Percentiles rank a stretch among this genome's conserved stretches.
Conservation (phyloP, 441 rosid species). For the Isatis lusitanica region DNA sequence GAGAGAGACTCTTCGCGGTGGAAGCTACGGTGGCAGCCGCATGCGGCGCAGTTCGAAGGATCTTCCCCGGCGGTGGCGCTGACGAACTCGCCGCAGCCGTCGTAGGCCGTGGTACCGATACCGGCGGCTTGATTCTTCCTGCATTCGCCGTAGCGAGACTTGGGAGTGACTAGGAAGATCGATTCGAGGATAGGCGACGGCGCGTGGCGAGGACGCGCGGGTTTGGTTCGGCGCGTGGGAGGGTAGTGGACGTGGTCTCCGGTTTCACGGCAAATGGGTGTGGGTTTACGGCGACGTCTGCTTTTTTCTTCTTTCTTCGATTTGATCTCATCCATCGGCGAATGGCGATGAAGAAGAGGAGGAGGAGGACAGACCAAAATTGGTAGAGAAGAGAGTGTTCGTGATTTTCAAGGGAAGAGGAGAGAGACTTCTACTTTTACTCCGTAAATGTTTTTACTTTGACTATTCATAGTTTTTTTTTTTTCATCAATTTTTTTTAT, state of each 20-base stretch:
- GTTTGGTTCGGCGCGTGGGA: background rate
- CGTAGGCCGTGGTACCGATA: constrained; percentile 6
- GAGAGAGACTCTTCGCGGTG: background rate
- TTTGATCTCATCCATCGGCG: constrained; percentile 20
- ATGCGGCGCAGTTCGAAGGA: constrained; percentile 9
- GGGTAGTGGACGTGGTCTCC: constrained; percentile 32
- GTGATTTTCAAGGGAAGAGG: too few species aligned
- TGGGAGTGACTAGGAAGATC: background rate
- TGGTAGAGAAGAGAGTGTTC: too few species aligned
- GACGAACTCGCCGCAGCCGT: constrained; percentile 36
- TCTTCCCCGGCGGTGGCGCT: background rate
- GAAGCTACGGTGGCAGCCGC: constrained; percentile 26
- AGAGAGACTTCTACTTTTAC: too few species aligned
- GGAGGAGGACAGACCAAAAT: too few species aligned
- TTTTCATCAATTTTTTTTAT: too few species aligned
- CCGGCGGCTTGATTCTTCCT: constrained; percentile 23
- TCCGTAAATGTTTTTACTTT: too few species aligned
- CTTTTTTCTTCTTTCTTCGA: background rate
- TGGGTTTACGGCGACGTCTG: background rate
- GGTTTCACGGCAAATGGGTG: constrained; percentile 23
- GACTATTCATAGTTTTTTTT: too few species aligned
- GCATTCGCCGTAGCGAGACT: constrained; percentile 18
- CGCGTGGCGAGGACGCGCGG: constrained; percentile 15
- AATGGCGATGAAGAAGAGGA: too few species aligned
- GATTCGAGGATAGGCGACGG: constrained; percentile 13